Conservation (phyloP, 257 asterid species). For the Verbena officinalis region DNA sequence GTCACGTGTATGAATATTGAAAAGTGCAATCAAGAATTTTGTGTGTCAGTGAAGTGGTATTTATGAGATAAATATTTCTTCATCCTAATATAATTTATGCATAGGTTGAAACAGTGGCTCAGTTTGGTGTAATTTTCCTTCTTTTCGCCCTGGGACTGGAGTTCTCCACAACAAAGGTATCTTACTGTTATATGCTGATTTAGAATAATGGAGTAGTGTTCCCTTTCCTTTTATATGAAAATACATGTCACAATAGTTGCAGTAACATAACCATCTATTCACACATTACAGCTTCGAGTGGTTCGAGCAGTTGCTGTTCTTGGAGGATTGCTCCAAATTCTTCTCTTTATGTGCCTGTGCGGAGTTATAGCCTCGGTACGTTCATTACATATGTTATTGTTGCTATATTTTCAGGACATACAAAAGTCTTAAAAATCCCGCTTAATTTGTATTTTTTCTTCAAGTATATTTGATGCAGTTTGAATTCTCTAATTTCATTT, state of each 20-base stretch:
- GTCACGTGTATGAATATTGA: conserved; percentile 23
- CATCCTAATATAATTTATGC: conserved; percentile 31
- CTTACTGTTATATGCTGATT: conserved; percentile 20
- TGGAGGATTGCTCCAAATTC: conserved; percentile 93
- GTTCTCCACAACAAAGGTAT: conserved; percentile 90
- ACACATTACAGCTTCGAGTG: conserved; percentile 74
- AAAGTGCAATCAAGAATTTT: background rate
- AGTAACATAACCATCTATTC: conserved; percentile 27
- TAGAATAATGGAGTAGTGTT: conserved; percentile 13
- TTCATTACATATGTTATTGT: conserved; percentile 26
- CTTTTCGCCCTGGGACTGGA: conserved; percentile 98
- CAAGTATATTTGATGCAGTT: conserved; percentile 21
- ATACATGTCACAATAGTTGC: conserved; percentile 21
- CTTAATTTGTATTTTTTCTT: background rate
- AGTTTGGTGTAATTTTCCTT: conserved; percentile 98
- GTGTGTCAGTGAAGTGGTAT: background rate
- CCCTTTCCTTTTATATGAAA: conserved; percentile 13
- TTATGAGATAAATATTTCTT: conserved; percentile 13
- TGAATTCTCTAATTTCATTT: conserved; percentile 23
- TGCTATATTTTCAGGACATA: conserved; percentile 2
- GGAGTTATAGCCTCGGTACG: conserved; percentile 92
- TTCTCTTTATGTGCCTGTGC: conserved; percentile 90
- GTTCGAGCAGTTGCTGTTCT: conserved; percentile 99
- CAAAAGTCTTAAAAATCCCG: conserved; percentile 15
- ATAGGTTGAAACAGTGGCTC: conserved; percentile 99